These are phyloP conservation scores for Crassisporium funariophilum DNA, from an alignment of 768 basidiomycete genomes.

Conservation along the genomic window DNA sequence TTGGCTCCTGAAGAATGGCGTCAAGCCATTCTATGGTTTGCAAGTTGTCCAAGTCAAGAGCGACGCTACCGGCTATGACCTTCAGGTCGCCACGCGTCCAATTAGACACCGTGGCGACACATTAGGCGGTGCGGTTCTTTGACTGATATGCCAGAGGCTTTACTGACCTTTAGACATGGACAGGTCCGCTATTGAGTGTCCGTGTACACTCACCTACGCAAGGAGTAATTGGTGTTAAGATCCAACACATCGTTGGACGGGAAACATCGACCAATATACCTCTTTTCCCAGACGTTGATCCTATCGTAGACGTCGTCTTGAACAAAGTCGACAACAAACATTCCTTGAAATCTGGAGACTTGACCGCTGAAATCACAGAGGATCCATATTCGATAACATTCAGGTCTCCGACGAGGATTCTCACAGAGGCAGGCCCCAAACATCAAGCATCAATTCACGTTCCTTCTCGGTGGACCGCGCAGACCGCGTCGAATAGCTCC, in stretches of 20 bases:
- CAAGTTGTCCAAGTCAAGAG: constrained; percentile 55
- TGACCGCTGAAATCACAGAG: constrained; percentile 56
- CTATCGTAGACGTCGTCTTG: constrained; percentile 46
- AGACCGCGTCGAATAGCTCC: constrained; percentile 54
- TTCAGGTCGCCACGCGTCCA: constrained; percentile 62
- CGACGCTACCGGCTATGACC: constrained; percentile 50
- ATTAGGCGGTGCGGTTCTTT: constrained; percentile 45
- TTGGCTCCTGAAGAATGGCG: constrained; percentile 65
- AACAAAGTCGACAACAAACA: constrained; percentile 30
- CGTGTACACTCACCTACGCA: constrained; percentile 57
- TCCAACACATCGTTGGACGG: constrained; percentile 52
- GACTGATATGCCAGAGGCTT: not conserved
- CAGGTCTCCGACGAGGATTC: constrained; percentile 47
- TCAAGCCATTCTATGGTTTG: constrained; percentile 61
- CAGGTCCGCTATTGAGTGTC: constrained; percentile 53
- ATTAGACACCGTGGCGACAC: constrained; percentile 68
- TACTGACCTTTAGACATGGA: not conserved
- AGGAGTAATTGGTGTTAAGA: constrained; percentile 57
- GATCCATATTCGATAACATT: constrained; percentile 67
- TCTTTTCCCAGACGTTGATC: constrained; percentile 62
- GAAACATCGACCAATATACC: constrained; percentile 50
- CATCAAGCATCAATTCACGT: constrained; percentile 60
- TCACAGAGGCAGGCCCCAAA: constrained; percentile 54
- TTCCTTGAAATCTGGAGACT: constrained; percentile 46
- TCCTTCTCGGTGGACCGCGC: constrained; percentile 53